These are phyloP conservation scores for Saussurea involucrata DNA, from an alignment of 129 eudicot genomes.

Conservation along the genomic window DNA sequence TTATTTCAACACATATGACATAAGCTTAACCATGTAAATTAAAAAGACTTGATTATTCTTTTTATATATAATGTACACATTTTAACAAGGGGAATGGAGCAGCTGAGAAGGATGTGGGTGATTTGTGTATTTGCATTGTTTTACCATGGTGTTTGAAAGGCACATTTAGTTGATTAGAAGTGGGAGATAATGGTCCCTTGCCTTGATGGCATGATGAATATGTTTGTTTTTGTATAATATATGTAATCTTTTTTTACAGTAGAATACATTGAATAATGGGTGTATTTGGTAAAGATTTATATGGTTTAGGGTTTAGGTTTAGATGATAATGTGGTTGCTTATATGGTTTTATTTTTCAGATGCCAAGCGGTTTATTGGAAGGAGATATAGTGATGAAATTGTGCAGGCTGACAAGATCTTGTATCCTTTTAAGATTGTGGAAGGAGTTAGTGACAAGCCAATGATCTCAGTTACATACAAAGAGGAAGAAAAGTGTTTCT, in stretches of 20 bases:
- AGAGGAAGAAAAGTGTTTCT: conserved; percentile 43
- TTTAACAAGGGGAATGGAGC: too few relatives aligned
- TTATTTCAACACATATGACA: too few relatives aligned
- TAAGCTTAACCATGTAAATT: too few relatives aligned
- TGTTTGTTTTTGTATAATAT: background rate
- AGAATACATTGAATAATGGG: background rate
- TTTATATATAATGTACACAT: too few relatives aligned
- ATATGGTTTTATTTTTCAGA: conserved; percentile 12
- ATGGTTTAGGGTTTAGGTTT: too few relatives aligned
- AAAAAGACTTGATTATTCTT: too few relatives aligned
- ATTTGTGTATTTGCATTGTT: too few relatives aligned
- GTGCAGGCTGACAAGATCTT: conserved; percentile 51
- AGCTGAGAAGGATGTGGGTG: too few relatives aligned
- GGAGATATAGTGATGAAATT: conserved; percentile 44
- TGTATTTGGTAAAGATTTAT: background rate
- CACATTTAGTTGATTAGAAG: background rate
- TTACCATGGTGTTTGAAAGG: background rate
- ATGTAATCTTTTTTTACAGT: background rate
- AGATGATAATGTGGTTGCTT: background rate
- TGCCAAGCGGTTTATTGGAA: conserved; percentile 58
- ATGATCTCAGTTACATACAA: conserved; percentile 44
- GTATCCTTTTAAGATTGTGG: conserved; percentile 52
- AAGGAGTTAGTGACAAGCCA: conserved; percentile 53
- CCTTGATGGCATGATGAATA: background rate
- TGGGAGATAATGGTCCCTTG: too few relatives aligned